Evolutionary conservation across 768 basidiomycete genomes (phyloP), one percentile per base, ranked within the genome.

Genomic region (Megacollybia marginata): DNA sequence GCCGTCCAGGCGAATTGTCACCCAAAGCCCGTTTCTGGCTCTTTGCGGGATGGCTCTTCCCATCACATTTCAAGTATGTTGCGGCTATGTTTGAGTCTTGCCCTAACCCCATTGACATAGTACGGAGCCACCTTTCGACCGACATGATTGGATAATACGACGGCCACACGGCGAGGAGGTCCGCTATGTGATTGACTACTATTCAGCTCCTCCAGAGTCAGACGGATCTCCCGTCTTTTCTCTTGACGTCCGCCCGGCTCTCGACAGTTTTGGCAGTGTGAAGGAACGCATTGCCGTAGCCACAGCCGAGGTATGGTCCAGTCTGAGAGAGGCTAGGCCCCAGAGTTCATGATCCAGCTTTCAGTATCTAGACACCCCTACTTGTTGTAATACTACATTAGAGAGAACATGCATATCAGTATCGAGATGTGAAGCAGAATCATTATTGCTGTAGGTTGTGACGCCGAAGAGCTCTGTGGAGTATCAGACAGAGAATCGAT

Each of bases 121-220:
- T 68, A 73, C 82, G 38, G 88, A 92, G 60, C 89, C 92, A 5
- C 96, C 95, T 1, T 98, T 99, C 62, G 96, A 99, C 62, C 84
- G 96, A 8, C 96, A 99, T 64, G 96, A 99, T 69, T 99, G 96
- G 96, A 69, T 96, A 47, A 77, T 99, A 48, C 86, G 86, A 31
- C 83, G 95, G 47, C 82, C 85, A 32, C 70, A 72, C 36, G 83
- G 88, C 15, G 80, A 88, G 57, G 87, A 92, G 66, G 85, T 92
- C 47, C 87, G 91, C 62, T 95, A 99, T 66, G 88, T 99, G 44
- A 98, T 99, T 58, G 96, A 99, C 71, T 99, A 99, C 69, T 98
- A 98, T 67, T 88, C 90, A 44, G 92, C 92, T 0, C 91, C 94
- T 1, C 81, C 88, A 2, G 85, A 94, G 49, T 74, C 81, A 8